Evolutionary conservation across 495 filamentous ascomycete genomes (phyloP), one percentile per base, ranked within the genome.

Genomic region (Neurospora sp.): DNA sequence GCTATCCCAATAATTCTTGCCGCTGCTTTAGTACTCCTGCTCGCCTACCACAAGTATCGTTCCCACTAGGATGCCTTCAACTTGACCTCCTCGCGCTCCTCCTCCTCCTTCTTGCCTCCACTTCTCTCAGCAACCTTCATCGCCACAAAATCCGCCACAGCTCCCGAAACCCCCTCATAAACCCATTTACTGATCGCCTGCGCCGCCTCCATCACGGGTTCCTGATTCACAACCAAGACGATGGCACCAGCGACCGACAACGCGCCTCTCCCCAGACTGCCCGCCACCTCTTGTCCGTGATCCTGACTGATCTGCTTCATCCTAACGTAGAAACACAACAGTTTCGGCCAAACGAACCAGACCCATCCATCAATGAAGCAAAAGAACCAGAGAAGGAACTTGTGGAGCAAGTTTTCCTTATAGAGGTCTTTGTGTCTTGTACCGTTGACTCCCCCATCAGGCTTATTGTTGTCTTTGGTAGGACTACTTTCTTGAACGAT

Each of bases 121-220:
- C 38, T 9, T 11, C 38, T 73, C 42, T 39, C 66, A 54, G 59
- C 73, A 35, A 76, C 39, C 27, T 70, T 62, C 37, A 70, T 40
- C 46, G 62, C 39, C 3, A 73, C 75, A 73, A 78, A 78, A 39
- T 80, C 77, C 39, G 72, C 23, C 10, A 79, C 38, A 23, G 75
- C 76, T 11, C 72, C 75, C 44, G 72, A 70, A 9, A 78, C 70
- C 35, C 76, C 78, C 39, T 73, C 20, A 1, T 66, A 66, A 16
- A 27, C 6, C 54, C 54, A 66, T 8, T 14, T 70, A 12, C 69
- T 20, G 8, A 39, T 59, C 11, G 37, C 44, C 71, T 71, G 23
- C 46, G 44, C 42, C 27, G 7, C 8, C 38, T 38, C 20, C 11
- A n/a, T 14, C 39, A 48, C 46, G 14, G 37, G 12, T 69, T 66